Base-by-base conservation (phyloP, 805 yeast species). In the Lipomyces yamadae region DNA sequence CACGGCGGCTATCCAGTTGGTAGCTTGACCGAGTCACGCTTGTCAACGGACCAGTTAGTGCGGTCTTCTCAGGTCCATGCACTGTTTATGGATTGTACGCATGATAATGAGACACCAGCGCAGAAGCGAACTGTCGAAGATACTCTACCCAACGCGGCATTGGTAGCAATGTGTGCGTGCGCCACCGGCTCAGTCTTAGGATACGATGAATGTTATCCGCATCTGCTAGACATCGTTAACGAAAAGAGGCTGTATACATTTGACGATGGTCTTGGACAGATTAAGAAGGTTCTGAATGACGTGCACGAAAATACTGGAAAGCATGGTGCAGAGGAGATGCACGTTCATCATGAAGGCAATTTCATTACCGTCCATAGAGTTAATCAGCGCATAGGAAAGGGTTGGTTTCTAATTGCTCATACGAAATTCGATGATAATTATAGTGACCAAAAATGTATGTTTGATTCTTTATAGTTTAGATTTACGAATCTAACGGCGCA, bases 1-100 rank as follows among this genome's bases (percentile, higher is more conserved):
- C 96, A 94, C 77, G 98, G 98, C 45, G 99, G 99, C 2, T 83
- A 92, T 71, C 97, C 98, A 45, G 90, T 94, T 76, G 99, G 99
- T 4, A 92, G 97, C 0, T 88, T 90, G 72, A 64, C 84, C 1
- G 78, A 78, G 45, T 72, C 81, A 32, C 82, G 81, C 39, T 82
- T 84, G 0, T 76, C 76, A 58, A 74, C 69, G 45, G 74, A 76
- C 15, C 45, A 83, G 70, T 81, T 85, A 8, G 81, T 94, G 58
- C 81, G 87, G 1, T 82, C 88, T 3, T 85, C 88, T 56, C 86
- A 88, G n/a, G 96, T 97, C 3, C 98, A 92, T 78, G 97, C 98
- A 0, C 81, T 95, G 72, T 89, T 94, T 73, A 94, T 95, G 98
- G 98, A 95, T 75, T 94, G 98, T 74, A 93, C 98, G 1, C 99